Conservation (phyloP, 306 rosid genomes). For the Prunus davidiana region DNA sequence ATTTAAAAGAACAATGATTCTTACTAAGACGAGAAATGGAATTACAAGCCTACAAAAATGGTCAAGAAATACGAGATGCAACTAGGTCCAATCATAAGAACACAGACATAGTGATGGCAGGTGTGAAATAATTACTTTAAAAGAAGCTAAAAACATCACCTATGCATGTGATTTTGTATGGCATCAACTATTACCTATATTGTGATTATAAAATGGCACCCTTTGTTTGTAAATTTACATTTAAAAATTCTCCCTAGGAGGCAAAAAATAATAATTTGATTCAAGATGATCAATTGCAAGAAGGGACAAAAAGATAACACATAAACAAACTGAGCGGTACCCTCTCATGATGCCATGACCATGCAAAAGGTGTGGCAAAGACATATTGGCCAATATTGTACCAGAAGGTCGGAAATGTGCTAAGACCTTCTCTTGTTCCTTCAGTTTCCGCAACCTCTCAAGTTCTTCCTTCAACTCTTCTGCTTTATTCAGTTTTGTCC, state of each 20-base stretch:
- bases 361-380: constrained; percentile 61
- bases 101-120: background rate
- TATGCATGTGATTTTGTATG: too few species aligned
- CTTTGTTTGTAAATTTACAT: background rate
- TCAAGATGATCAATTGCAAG: background rate
- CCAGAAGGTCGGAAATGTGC: constrained; percentile 80
- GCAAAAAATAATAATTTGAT: background rate
- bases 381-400: constrained; percentile 66
- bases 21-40: background rate
- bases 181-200: background rate
- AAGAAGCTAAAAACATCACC: background rate
- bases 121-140: background rate
- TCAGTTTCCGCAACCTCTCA: constrained; percentile 57
- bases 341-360: constrained; percentile 80
- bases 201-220: background rate
- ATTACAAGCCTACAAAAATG: background rate
- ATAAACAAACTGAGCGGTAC: constrained; percentile 39
- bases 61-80: background rate
- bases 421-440: constrained; percentile 55
- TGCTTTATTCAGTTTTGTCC: constrained; percentile 63
- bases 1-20: background rate
- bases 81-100: background rate
- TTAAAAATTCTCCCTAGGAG: background rate
- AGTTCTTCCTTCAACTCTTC: constrained; percentile 83
- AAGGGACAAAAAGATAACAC: background rate